These are phyloP conservation scores for Pelargonium citronellum DNA, from an alignment of 441 rosid genomes.

Conservation along the genomic window DNA sequence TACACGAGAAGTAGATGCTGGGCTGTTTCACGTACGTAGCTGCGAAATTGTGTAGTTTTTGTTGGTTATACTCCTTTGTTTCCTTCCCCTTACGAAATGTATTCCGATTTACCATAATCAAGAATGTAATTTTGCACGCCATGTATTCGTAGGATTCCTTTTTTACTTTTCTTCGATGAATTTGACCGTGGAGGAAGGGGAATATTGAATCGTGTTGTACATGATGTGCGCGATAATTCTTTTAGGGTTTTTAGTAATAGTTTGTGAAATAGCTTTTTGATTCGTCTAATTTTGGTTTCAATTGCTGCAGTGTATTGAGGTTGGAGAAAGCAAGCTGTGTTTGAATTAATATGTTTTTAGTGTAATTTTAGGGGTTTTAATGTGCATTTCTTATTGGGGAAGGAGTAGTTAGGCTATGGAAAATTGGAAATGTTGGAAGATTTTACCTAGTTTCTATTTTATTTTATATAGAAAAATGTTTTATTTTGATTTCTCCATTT, in stretches of 20 bases:
- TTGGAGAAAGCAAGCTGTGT: too few relatives aligned
- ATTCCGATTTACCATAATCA: constrained; percentile 24
- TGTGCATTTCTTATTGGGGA: too few relatives aligned
- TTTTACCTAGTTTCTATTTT: too few relatives aligned
- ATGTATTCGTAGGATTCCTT: constrained; percentile 21
- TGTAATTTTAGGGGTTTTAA: too few relatives aligned
- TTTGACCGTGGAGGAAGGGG: constrained; percentile 31
- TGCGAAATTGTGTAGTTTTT: constrained; percentile 26
- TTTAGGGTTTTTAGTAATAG: constrained; percentile 39
- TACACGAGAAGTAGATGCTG: too few relatives aligned
- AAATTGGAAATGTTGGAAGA: too few relatives aligned
- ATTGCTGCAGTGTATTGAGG: too few relatives aligned
- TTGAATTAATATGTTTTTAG: too few relatives aligned
- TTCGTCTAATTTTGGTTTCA: too few relatives aligned
- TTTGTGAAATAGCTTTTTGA: constrained; percentile 26
- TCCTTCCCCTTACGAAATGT: constrained; percentile 25
- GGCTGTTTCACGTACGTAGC: constrained; percentile 17
- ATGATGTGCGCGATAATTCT: constrained; percentile 48
- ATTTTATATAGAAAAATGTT: too few relatives aligned
- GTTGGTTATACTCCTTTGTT: constrained; percentile 14
- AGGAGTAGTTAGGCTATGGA: too few relatives aligned
- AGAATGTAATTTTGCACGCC: constrained; percentile 36
- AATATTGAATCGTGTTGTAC: constrained; percentile 40
- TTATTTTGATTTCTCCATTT: too few relatives aligned
- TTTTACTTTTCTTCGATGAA: constrained; percentile 17